Base-by-base conservation (phyloP, 441 rosid species). In the Eruca vesicaria region DNA sequence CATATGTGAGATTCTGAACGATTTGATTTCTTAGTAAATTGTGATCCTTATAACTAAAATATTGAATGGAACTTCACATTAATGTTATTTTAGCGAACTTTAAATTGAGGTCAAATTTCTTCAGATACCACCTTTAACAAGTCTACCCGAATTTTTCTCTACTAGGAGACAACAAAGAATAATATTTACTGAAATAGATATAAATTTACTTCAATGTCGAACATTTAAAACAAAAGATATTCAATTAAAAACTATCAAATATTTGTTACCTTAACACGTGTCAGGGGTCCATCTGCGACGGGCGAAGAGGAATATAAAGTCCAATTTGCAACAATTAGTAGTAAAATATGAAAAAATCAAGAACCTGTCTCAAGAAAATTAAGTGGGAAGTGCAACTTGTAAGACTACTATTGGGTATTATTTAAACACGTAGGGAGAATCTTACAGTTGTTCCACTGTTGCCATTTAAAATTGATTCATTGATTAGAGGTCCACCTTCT, bases 371-470 rank as follows among this genome's bases (percentile, higher is more conserved):
- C 35, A 71, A 77, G 16, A 71, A 71, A 66, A 65, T 29, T 66
- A 16, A 59, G 69, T 66, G 60, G 43, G 66, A 41, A 38, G n/a
- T 36, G 77, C 70, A 66, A 61, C 74, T 78, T 72, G 81, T 72
- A 78, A 72, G 66, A 72, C 45, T 9, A 36, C 56, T 41, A 73
- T 73, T 78, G 63, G 78, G 45, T 11, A 43, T 43, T 78, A 78
- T 62, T 78, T 71, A 23, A 68, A 64, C 79, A 62, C 78, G 76
- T 76, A 78, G 32, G 32, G 56, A 80, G 82, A 84, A 84, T 84
- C 84, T 81, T 74, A 32, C 80, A 48, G 80, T 74, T 81, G 72
- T 72, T 80, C 86, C 81, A 82, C 77, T 87, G 61, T 62, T 71
- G 14, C 74, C 31, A 63, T 75, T 60, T 55, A 36, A 52, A 62